Base-by-base conservation (phyloP, 352 stramenopile genomes). In the Globisporangium spiculum region DNA sequence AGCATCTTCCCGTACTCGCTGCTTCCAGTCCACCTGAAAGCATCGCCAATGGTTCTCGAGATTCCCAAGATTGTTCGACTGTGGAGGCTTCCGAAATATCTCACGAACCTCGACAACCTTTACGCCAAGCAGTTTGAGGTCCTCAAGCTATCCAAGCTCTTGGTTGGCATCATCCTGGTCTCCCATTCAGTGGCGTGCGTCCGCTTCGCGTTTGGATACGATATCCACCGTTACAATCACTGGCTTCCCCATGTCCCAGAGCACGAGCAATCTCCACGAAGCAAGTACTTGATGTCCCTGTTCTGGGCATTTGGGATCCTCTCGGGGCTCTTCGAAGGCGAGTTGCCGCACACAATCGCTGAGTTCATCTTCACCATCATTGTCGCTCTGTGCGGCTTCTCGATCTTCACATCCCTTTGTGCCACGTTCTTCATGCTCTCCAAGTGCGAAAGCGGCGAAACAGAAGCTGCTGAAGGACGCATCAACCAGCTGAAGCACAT, bases 371-470 rank as follows among this genome's bases (percentile, higher is more conserved):
- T 92, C 66, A 91, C 81, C 1, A 79, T 83, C 4, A 65, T 80
- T 27, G 84, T 94, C n/a, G 85, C 82, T 1, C 60, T 85, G 1
- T 82, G 84, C 46, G 86, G 84, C 0, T 92, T 94, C 55, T 83
- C 82, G 5, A 69, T 92, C 60, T 94, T 92, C 65, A 89, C 81
- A 14, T 77, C 73, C 0, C 75, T 92, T 22, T 90, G 85, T 3
- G 83, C 83, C 0, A 94, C 83, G 26, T 84, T 94, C 56, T 94
- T 94, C 65, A 87, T 90, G 50, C 81, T 92, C 32, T 94, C 86
- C 30, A 91, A 91, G 63, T 92, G 86, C 41, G 78, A 92, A 69
- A 90, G 83, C 52, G 82, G 85, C 1, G 79, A 84, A 12, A 74
- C 74, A 0, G 86, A 92, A 62, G 74, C 75, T 0, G 80, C 83